Evolutionary conservation across 2,329 filamentous ascomycete genomes (phyloP).

Genomic region (Cytospora paraplurivora): DNA sequence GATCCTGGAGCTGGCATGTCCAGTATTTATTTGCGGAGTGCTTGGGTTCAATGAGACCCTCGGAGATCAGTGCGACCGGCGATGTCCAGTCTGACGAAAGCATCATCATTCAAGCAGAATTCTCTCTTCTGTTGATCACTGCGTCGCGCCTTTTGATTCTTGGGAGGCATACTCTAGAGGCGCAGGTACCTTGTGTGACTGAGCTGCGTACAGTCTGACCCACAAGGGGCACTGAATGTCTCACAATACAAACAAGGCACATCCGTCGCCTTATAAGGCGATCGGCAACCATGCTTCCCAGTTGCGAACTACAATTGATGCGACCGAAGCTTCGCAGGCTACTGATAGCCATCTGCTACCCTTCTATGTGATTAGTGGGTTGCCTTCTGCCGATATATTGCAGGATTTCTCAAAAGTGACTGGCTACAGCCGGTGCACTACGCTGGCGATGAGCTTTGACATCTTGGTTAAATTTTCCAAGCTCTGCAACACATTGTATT

Average conservation of each 20-base stretch:
- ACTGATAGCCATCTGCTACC: too few relatives aligned
- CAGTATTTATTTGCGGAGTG: not conserved
- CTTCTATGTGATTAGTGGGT: conserved; percentile 7
- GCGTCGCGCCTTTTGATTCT: not conserved
- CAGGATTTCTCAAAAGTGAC: not conserved
- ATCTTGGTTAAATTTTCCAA: not conserved
- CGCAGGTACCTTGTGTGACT: not conserved
- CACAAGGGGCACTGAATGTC: conserved; percentile 8
- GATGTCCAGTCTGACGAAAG: not conserved
- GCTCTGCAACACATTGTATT: not conserved
- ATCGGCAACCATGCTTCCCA: conserved; percentile 5
- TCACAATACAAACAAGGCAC: conserved; percentile 12
- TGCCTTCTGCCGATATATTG: conserved; percentile 14
- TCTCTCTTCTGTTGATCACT: not conserved
- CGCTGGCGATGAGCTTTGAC: not conserved
- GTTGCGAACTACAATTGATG: conserved; percentile 15
- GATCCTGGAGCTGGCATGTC: not conserved
- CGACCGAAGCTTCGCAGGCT: conserved; percentile 2
- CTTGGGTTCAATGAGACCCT: not conserved
- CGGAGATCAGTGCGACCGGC: not conserved
- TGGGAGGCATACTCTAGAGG: not conserved
- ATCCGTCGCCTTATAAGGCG: conserved; percentile 23
- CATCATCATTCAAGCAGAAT: not conserved
- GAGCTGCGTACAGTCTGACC: not conserved
- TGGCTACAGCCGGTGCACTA: too few relatives aligned